Evolutionary conservation across 2,329 filamentous ascomycete species (phyloP).

Genomic region (Xylariaceae sp.): DNA sequence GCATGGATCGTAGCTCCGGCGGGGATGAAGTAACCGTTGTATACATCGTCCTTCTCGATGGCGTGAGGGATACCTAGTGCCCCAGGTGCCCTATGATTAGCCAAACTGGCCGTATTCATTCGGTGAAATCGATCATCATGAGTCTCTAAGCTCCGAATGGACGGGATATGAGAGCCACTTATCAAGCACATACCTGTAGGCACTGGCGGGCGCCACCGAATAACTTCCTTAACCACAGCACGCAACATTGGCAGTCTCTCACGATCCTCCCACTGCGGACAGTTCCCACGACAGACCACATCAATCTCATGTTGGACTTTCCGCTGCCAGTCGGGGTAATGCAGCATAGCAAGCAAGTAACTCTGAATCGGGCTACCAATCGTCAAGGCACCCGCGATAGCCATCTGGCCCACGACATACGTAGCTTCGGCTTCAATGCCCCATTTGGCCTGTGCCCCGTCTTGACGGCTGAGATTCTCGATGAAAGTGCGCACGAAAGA

Average conservation of each 20-base stretch:
- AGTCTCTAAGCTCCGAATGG: too few relatives aligned
- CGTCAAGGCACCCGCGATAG: conserved; percentile 43
- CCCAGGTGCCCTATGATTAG: too few relatives aligned
- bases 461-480: conserved; percentile 23
- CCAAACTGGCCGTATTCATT: background rate
- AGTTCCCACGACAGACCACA: conserved; percentile 36
- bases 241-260: conserved; percentile 43
- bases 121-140: too few relatives aligned
- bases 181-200: conserved; percentile 42
- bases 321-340: conserved; percentile 37
- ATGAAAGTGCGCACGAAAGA: conserved; percentile 42
- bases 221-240: conserved; percentile 48
- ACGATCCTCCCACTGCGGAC: conserved; percentile 45
- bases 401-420: conserved; percentile 46
- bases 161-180: too few relatives aligned
- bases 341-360: conserved; percentile 38
- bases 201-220: conserved; percentile 53
- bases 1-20: conserved; percentile 50
- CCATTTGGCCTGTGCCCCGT: conserved; percentile 24
- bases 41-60: conserved; percentile 47
- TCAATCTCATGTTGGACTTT: conserved; percentile 49
- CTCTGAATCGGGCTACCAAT: conserved; percentile 43
- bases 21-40: conserved; percentile 49
- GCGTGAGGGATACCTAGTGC: conserved; percentile 46
- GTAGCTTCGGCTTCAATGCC: conserved; percentile 36